Evolutionary conservation across 2,329 filamentous ascomycete genomes (phyloP), one percentile per base, ranked within the genome.

Genomic region (Paracamarosporium sp.): DNA sequence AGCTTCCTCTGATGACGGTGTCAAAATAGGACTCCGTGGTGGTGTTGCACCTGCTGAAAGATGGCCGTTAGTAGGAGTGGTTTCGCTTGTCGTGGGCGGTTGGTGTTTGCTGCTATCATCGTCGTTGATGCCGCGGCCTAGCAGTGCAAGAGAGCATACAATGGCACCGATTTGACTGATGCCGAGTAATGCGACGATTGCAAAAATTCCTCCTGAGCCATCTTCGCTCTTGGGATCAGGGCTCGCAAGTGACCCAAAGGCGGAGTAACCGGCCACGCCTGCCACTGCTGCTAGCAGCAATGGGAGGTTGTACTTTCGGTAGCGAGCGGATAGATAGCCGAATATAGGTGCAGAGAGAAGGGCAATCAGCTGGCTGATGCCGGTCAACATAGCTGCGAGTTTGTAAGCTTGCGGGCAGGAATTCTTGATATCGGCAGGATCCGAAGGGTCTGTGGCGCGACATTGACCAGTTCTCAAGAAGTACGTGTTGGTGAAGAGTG

Each of bases 121-220:
- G 65, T 76, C 76, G 48, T 96, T 81, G 22, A 98, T 89, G 4
- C 93, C 93, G 15, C 88, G 87, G 35, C 92, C 92, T 2, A 99
- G 84, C 0, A 95, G 87, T 0, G 91, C 93, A n/a, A 99, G 84
- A 63, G 92, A 96, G 79, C 93, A 97, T 0, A 99, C 95, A 57
- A 99, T 98, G 11, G 93, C 90, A 2, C 94, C 95, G 60, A 99
- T 98, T 77, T 99, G 95, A 69, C 92, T 96, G 70, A 97, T 86
- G 13, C 95, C 95, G 36, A 98, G 87, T 17, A 97, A 79, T 0
- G 89, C 86, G 40, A 93, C 92, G 15, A 94, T 85, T 12, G 93
- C 63, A 71, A 96, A 93, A 15, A 97, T 87, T 11, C 79, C 81
- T 0, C 86, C 84, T 31, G 83, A 86, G 17, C 91, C 91, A 31